These are phyloP conservation scores for Hygrophorus russula DNA, from an alignment of 768 basidiomycete species.

Conservation along the genomic window DNA sequence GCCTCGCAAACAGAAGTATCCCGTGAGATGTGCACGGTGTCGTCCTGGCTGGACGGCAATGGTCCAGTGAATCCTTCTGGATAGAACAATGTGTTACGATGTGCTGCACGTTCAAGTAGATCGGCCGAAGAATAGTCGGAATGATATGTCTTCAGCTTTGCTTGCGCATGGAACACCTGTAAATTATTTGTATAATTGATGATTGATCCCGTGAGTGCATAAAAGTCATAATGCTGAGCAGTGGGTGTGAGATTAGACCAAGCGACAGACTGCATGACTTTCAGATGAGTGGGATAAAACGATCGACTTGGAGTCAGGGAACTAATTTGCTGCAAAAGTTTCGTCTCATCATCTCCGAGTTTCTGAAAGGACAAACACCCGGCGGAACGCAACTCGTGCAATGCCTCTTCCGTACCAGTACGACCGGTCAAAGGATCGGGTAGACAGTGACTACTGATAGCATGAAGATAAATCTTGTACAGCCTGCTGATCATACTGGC, in stretches of 20 bases:
- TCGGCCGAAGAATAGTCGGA: not conserved
- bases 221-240: constrained; percentile 22
- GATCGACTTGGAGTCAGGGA: constrained; percentile 21
- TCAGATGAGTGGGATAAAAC: constrained; percentile 27
- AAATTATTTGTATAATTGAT: constrained; percentile 14
- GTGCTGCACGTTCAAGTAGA: constrained; percentile 3
- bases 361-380: constrained; percentile 27
- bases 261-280: constrained; percentile 27
- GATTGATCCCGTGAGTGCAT: constrained; percentile 15
- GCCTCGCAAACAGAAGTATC: not conserved
- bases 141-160: not conserved
- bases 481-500: constrained; percentile 18
- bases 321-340: constrained; percentile 21
- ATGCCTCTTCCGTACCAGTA: constrained; percentile 33
- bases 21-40: constrained; percentile 1
- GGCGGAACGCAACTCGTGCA: constrained; percentile 26
- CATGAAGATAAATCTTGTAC: constrained; percentile 32
- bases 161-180: not conserved
- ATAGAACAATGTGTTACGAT: constrained; percentile 1
- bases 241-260: constrained; percentile 18
- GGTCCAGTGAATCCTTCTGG: not conserved
- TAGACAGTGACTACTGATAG: constrained; percentile 28
- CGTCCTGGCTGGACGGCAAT: not conserved
- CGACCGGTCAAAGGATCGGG: constrained; percentile 32
- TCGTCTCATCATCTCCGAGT: constrained; percentile 17